These are phyloP conservation scores for Bigelowiella natans DNA, from an alignment of 78 protist genomes.

Conservation along the genomic window DNA sequence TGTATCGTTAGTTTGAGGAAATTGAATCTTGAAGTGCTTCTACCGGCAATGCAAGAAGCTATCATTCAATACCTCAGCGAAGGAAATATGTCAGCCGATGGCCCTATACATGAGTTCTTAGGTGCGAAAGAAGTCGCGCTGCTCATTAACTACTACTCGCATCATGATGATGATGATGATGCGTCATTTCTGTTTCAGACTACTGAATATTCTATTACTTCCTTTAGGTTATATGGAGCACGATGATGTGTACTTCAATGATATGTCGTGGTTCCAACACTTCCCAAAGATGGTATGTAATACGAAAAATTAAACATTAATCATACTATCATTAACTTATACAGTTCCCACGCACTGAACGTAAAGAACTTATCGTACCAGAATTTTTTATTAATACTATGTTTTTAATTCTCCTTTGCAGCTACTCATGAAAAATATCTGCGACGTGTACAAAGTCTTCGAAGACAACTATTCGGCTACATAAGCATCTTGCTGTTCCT, in stretches of 20 bases:
- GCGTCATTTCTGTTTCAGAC: no score
- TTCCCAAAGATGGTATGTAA: background rate
- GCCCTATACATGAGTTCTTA: background rate
- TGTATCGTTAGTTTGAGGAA: no score
- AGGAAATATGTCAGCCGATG: background rate
- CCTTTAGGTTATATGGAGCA: background rate
- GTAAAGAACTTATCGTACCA: background rate
- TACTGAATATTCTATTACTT: background rate
- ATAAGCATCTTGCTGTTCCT: no score
- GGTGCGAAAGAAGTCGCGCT: background rate
- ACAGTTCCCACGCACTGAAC: background rate
- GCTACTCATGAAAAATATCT: background rate
- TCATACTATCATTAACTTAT: background rate
- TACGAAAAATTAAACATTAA: background rate
- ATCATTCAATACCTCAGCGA: background rate
- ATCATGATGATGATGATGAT: no score
- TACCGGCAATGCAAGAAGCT: background rate
- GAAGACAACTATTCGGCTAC: background rate
- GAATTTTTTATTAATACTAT: background rate
- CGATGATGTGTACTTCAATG: background rate
- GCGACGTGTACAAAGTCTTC: background rate
- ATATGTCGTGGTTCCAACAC: background rate
- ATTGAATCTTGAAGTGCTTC: background rate
- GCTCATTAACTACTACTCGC: background rate
- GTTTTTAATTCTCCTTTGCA: background rate